Percentiles rank a stretch among this genome's conserved stretches.
phyloP scores from a whole-genome alignment of 108 stramenopile genomes.

The Nannochloropsis salina region DNA sequence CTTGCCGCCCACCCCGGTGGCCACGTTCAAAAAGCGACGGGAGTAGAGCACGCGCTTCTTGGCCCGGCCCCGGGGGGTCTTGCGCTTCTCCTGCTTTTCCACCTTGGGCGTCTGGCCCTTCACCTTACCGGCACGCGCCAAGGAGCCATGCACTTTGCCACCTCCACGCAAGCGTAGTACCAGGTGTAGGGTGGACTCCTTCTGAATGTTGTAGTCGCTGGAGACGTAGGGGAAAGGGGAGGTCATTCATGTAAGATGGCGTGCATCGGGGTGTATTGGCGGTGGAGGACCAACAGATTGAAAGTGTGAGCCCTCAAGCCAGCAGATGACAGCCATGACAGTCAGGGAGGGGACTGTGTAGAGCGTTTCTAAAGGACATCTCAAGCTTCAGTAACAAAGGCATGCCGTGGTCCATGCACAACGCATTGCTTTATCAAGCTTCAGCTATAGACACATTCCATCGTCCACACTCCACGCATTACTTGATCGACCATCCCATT shows the following conservation, averaged over 20 bases:
- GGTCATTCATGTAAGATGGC: background rate
- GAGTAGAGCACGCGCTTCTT: slow-evolving; percentile 99
- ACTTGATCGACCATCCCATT: no score
- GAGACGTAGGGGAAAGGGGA: background rate
- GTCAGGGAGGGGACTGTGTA: no score
- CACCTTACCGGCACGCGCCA: slow-evolving; percentile 99
- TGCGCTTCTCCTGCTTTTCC: slow-evolving; percentile 83
- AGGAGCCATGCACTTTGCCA: slow-evolving; percentile 99
- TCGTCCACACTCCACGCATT: no score
- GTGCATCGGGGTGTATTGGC: background rate
- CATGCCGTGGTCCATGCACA: no score
- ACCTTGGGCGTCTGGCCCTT: slow-evolving; percentile 99
- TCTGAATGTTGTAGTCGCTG: slow-evolving; percentile 91
- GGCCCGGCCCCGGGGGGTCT: slow-evolving; percentile 87
- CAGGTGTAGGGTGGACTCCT: slow-evolving; percentile 88
- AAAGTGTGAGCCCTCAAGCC: no score
- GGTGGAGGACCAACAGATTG: background rate
- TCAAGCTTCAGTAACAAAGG: no score
- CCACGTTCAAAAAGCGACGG: slow-evolving; percentile 97
- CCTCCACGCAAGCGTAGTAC: slow-evolving; percentile 85
- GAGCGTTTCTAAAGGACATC: no score
- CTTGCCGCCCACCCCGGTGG: slow-evolving; percentile 95
- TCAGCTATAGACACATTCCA: no score
- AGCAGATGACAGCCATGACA: no score
- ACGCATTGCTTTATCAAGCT: no score